Conservation (phyloP, 2,329 filamentous ascomycete species). For the Amesomyces nigricolor region DNA sequence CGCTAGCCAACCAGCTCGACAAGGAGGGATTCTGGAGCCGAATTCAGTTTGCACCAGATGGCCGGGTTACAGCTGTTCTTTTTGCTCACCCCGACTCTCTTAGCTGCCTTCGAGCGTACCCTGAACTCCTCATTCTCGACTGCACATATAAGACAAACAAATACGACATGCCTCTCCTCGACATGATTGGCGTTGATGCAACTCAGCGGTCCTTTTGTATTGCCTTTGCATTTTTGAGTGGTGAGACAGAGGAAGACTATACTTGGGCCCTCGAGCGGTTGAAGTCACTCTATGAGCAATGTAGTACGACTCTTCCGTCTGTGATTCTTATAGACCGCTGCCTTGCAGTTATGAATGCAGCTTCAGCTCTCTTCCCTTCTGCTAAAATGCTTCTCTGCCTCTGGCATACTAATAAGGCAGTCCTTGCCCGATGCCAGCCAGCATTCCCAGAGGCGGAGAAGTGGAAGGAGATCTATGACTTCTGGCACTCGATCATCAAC, state of each 20-base stretch:
- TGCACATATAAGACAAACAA: no score
- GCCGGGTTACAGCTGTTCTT: background rate
- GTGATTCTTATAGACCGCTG: slow-evolving; percentile 3
- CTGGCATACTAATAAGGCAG: no score
- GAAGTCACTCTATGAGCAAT: slow-evolving; percentile 2
- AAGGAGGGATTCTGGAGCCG: slow-evolving; percentile 2
- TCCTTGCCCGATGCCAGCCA: no score
- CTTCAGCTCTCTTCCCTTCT: background rate
- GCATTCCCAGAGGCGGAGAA: no score
- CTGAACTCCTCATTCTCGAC: no score
- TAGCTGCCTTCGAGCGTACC: background rate
- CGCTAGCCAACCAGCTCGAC: background rate
- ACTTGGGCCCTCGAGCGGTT: background rate
- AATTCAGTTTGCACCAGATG: background rate
- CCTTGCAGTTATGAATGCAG: background rate
- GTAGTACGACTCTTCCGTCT: background rate
- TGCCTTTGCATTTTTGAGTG: background rate
- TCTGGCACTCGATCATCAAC: no score
- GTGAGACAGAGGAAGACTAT: slow-evolving; percentile 2
- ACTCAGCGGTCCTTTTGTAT: slow-evolving; percentile 1
- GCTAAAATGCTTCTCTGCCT: background rate
- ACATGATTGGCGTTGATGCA: background rate
- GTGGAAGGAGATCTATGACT: no score
- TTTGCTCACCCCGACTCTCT: slow-evolving; percentile 1
- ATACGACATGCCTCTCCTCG: no score